Conservation (phyloP, 2,329 filamentous ascomycete genomes). For the Aspergillus tubingensis region DNA sequence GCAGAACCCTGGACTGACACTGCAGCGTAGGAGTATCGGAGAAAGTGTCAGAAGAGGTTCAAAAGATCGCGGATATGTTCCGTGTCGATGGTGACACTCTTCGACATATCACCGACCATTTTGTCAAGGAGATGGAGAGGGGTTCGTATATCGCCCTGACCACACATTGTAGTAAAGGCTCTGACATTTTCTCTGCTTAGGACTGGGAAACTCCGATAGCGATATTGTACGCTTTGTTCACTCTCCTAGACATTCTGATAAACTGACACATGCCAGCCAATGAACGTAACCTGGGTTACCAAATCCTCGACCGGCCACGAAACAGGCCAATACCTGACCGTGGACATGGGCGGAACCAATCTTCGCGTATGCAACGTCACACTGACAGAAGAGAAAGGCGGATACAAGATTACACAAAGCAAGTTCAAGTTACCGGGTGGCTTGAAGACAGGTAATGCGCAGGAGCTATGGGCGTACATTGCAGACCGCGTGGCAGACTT, state of each 20-base stretch:
- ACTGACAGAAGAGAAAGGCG: slow-evolving; percentile 73
- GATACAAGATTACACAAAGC: slow-evolving; percentile 82
- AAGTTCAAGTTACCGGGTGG: slow-evolving; percentile 85
- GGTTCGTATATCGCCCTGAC: neutral
- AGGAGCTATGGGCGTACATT: slow-evolving; percentile 85
- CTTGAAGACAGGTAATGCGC: slow-evolving; percentile 73
- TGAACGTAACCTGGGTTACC: slow-evolving; percentile 93
- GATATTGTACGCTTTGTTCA: neutral
- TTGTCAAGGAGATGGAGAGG: slow-evolving; percentile 73
- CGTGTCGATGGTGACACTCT: slow-evolving; percentile 71
- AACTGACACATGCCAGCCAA: slow-evolving; percentile 52
- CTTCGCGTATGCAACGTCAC: slow-evolving; percentile 84
- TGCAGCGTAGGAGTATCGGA: neutral
- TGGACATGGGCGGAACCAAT: slow-evolving; percentile 92
- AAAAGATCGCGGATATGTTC: slow-evolving; percentile 53
- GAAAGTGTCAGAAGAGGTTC: neutral
- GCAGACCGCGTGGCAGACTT: slow-evolving; percentile 81
- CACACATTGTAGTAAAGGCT: too few relatives aligned
- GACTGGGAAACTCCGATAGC: neutral
- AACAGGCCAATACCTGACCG: slow-evolving; percentile 75
- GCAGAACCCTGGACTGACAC: neutral
- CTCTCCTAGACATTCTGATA: neutral
- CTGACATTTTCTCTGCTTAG: neutral
- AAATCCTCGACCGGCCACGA: slow-evolving; percentile 76
- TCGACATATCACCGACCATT: slow-evolving; percentile 84